phyloP scores from a whole-genome alignment of 352 stramenopile genomes.

The Phytophthora crassamura region DNA sequence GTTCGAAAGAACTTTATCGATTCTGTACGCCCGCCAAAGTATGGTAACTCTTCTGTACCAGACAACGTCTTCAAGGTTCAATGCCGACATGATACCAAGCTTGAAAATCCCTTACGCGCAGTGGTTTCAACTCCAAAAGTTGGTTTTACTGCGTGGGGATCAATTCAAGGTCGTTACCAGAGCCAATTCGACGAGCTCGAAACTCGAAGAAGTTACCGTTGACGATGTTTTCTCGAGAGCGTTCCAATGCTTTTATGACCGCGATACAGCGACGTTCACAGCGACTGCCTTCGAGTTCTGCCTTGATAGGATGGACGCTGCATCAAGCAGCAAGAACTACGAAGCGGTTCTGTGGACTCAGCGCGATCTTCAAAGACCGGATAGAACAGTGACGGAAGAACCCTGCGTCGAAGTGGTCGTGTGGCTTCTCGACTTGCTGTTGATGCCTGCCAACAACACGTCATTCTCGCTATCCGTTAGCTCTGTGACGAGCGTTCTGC shows the following conservation, averaged over 20 bases:
- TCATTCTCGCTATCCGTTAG: slow-evolving; percentile 5
- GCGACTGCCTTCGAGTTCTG: slow-evolving; percentile 55
- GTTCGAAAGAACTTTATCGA: slow-evolving; percentile 36
- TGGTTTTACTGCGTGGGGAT: slow-evolving; percentile 60
- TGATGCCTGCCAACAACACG: slow-evolving; percentile 8
- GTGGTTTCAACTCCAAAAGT: slow-evolving; percentile 56
- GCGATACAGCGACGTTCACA: slow-evolving; percentile 17
- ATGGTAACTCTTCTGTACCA: slow-evolving; percentile 29
- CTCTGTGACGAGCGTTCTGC: slow-evolving; percentile 13
- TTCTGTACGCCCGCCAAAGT: slow-evolving; percentile 46
- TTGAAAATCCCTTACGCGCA: slow-evolving; percentile 25
- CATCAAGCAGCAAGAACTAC: slow-evolving; percentile 50
- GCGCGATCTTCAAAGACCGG: slow-evolving; percentile 55
- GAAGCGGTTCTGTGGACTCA: slow-evolving; percentile 85
- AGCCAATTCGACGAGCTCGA: background rate
- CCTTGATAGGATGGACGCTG: slow-evolving; percentile 67
- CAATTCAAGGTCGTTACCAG: slow-evolving; percentile 39
- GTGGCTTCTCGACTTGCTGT: slow-evolving; percentile 68
- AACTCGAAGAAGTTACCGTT: slow-evolving; percentile 18
- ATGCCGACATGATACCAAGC: background rate
- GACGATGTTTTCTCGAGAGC: slow-evolving; percentile 25
- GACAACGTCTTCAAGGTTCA: background rate
- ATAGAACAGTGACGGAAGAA: slow-evolving; percentile 56
- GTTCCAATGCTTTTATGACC: slow-evolving; percentile 17
- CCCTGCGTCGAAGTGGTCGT: slow-evolving; percentile 79